These are phyloP conservation scores for Nemania bipapillata DNA, from an alignment of 2,329 filamentous ascomycete species.

Conservation along the genomic window DNA sequence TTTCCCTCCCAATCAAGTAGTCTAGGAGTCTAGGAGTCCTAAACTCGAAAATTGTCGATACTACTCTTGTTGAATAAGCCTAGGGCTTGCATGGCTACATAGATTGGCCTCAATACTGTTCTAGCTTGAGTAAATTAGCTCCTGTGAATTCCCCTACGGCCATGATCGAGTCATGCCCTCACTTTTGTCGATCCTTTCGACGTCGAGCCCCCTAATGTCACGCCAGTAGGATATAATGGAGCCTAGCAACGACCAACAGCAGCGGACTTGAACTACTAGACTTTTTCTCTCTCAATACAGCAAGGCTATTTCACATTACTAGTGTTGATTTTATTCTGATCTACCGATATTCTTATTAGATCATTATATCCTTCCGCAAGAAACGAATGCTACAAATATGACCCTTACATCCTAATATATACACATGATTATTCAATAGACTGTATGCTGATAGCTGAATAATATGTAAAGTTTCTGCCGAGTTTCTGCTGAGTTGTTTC, in stretches of 20 bases:
- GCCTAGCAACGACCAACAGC: not conserved
- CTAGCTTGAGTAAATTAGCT: not conserved
- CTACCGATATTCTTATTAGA: not conserved
- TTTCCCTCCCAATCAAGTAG: not conserved
- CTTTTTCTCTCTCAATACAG: not conserved
- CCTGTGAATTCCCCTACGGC: too few species aligned
- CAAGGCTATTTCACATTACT: not conserved
- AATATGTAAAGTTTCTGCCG: not conserved
- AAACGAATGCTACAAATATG: not conserved
- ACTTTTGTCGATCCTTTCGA: not conserved
- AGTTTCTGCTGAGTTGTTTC: not conserved
- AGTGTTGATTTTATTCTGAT: not conserved
- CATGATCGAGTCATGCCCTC: not conserved
- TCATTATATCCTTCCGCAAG: not conserved
- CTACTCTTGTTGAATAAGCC: not conserved
- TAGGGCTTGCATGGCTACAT: not conserved
- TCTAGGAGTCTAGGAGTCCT: not conserved
- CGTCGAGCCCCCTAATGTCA: not conserved
- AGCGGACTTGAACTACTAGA: not conserved
- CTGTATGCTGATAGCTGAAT: not conserved
- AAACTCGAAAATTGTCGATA: not conserved
- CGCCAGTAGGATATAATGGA: not conserved
- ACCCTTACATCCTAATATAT: not conserved
- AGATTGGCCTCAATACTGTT: not conserved
- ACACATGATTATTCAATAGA: not conserved